Evolutionary conservation across 129 eudicot genomes (phyloP), one percentile per base, ranked within the genome.

Genomic region (Lonicera japonica): DNA sequence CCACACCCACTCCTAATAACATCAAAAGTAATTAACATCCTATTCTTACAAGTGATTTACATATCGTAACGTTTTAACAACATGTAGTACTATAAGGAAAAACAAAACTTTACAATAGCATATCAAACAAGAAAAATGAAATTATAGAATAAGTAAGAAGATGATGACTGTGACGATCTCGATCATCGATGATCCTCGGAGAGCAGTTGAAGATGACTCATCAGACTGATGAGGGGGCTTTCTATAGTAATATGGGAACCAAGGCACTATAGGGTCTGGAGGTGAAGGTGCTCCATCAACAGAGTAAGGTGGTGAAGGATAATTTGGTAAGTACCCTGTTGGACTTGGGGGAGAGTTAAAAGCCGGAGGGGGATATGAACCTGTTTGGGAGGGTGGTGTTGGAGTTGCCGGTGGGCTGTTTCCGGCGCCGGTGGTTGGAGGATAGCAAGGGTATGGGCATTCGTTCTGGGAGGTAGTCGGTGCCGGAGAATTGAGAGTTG

Each of bases 241-340:
- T 58, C 84, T 70, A 73, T 70, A 84, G 77, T 88, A 88, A 67
- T 56, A 88, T 0, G 96, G 96, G 34, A 71, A 88, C 88, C 92
- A 88, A 0, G 89, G 86, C 61, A 84, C 76, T 0, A 84, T 56
- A 15, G 82, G 78, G n/a, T 84, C 86, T 1, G 92, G 95, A 52
- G 95, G 73, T 0, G 96, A 77, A 21, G 83, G 92, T 40, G 70
- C 40, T 11, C 64, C 75, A 0, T 72, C 75, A 46, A 20, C 50
- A 50, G 12, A 67, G 20, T 62, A 54, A 68, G 87, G 79, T 21
- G 82, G 79, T 43, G 82, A 75, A 64, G 85, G 88, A 36, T 51
- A 62, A 63, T 75, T 69, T 18, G 91, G 76, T 23, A 60, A 61
- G 63, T 66, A 56, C 16, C 63, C 64, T 0, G 69, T 41, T 1